phyloP scores from a whole-genome alignment of 176 grass and related monocot species.

The Cenchrus purpureus region DNA sequence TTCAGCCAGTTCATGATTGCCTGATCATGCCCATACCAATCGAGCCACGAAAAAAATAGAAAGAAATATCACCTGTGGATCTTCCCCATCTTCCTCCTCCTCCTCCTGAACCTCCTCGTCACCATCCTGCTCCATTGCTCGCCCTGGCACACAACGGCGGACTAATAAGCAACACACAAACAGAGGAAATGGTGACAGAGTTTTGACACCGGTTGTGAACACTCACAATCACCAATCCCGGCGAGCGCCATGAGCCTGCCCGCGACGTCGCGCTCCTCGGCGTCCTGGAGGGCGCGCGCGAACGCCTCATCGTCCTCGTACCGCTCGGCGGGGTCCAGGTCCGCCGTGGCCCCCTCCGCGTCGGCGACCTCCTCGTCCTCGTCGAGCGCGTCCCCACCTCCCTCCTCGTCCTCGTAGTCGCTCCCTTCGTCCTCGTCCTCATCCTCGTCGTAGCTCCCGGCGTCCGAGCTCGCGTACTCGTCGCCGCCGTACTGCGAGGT shows the following conservation, averaged over 20 bases:
- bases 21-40: not conserved
- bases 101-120: conserved; percentile 43
- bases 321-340: conserved; percentile 30
- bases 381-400: conserved; percentile 45
- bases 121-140: conserved; percentile 58
- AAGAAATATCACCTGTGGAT: conserved; percentile 53
- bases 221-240: conserved; percentile 73
- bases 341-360: conserved; percentile 29
- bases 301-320: conserved; percentile 77
- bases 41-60: not conserved
- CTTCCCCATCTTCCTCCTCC: conserved; percentile 44
- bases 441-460: conserved; percentile 57
- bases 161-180: not conserved
- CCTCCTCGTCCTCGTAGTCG: conserved; percentile 55
- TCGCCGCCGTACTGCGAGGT: conserved; percentile 51
- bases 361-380: conserved; percentile 50
- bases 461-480: conserved; percentile 70
- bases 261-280: conserved; percentile 69
- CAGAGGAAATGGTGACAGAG: not conserved
- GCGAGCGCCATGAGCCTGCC: conserved; percentile 74
- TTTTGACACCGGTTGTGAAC: not conserved
- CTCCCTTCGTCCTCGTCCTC: conserved; percentile 48
- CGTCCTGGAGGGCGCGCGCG: conserved; percentile 77
- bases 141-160: conserved; percentile 52
- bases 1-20: not conserved